phyloP scores from a whole-genome alignment of 2,329 filamentous ascomycete genomes.

The Allantophomopsis lycopodina region DNA sequence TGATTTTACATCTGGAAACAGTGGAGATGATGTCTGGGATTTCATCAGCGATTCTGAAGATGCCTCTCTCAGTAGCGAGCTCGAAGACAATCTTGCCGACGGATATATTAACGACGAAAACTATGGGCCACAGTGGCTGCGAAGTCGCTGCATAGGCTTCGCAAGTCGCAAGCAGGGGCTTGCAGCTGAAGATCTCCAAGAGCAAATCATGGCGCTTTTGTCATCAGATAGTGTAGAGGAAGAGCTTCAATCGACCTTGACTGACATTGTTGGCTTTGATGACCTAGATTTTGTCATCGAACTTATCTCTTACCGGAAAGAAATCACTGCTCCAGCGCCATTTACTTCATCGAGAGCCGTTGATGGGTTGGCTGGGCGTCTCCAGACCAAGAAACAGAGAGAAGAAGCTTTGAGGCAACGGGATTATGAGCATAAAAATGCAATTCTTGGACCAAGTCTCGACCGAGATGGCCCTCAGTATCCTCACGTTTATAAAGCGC shows the following conservation, averaged over 20 bases:
- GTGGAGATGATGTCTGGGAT: slow-evolving; percentile 82
- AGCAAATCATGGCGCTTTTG: slow-evolving; percentile 65
- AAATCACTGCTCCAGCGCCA: slow-evolving; percentile 40
- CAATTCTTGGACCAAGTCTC: slow-evolving; percentile 55
- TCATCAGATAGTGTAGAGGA: slow-evolving; percentile 58
- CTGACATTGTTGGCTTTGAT: slow-evolving; percentile 84
- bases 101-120: slow-evolving; percentile 19
- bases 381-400: slow-evolving; percentile 65
- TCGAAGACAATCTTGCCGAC: slow-evolving; percentile 29
- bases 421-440: slow-evolving; percentile 74
- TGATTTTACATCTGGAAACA: slow-evolving; percentile 35
- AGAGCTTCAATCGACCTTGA: slow-evolving; percentile 80
- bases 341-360: slow-evolving; percentile 17
- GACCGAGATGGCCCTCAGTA: slow-evolving; percentile 62
- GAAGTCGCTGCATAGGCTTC: slow-evolving; percentile 51
- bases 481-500: slow-evolving; percentile 81
- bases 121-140: slow-evolving; percentile 59
- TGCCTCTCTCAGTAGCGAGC: slow-evolving; percentile 51
- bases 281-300: slow-evolving; percentile 90
- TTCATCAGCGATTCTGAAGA: slow-evolving; percentile 67
- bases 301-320: slow-evolving; percentile 62
- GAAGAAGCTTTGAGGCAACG: slow-evolving; percentile 63
- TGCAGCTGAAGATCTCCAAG: slow-evolving; percentile 54
- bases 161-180: slow-evolving; percentile 52
- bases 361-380: slow-evolving; percentile 32